A percentile compares a stretch with the other conserved stretches of the same genome.
These are phyloP conservation scores for Chaetoceros tenuissimus DNA, from an alignment of 108 stramenopile genomes.

Conservation along the genomic window DNA sequence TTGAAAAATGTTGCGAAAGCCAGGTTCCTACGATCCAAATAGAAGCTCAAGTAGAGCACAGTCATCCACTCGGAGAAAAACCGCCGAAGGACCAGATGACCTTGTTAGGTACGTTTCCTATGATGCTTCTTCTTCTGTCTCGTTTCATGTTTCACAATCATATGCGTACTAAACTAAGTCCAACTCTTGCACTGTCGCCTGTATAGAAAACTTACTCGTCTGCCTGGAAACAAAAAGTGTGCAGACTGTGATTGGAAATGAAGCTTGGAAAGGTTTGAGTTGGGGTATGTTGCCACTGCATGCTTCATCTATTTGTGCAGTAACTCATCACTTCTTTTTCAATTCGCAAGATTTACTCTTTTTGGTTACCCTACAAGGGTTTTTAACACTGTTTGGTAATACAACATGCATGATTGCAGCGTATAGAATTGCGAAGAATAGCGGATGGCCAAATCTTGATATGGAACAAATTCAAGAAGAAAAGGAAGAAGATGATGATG, in stretches of 20 bases:
- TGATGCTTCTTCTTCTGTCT: too few species aligned
- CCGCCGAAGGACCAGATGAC: constrained; percentile 22
- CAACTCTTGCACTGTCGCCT: too few species aligned
- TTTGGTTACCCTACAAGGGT: constrained; percentile 80
- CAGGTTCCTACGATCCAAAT: constrained; percentile 11
- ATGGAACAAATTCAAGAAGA: too few species aligned
- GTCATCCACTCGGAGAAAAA: constrained; percentile 11
- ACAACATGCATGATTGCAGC: constrained; percentile 64
- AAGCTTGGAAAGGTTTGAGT: constrained; percentile 82
- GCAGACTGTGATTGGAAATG: constrained; percentile 62
- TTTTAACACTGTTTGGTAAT: constrained; percentile 70
- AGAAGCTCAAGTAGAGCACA: constrained; percentile 11
- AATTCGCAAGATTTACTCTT: constrained; percentile 75
- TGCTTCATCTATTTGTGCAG: constrained; percentile 81
- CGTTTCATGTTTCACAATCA: too few species aligned
- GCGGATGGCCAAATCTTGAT: too few species aligned
- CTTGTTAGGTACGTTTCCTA: too few species aligned
- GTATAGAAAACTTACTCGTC: constrained; percentile 47
- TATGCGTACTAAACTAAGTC: too few species aligned
- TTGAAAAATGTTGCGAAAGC: constrained; percentile 26
- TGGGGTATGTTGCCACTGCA: constrained; percentile 90
- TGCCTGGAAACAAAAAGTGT: constrained; percentile 65
- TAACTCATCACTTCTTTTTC: constrained; percentile 91
- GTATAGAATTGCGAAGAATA: constrained; percentile 58
- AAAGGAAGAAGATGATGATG: too few species aligned